Evolutionary conservation across 2,329 filamentous ascomycete genomes (phyloP), one percentile per base, ranked within the genome.

Genomic region (Sporothrix luriei): DNA sequence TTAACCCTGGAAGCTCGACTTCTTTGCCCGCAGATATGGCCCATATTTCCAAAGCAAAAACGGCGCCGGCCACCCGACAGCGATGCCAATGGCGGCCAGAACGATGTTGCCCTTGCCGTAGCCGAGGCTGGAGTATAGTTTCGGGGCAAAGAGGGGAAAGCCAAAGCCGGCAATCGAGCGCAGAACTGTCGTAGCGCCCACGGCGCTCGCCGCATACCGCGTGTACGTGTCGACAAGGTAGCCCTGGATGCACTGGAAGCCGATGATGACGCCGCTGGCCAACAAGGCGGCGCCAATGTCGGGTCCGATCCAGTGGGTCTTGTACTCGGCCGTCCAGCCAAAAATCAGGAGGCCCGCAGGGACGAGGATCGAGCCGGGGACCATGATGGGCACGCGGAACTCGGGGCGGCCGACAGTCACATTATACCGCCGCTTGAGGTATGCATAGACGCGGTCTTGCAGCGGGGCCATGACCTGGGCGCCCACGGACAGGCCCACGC

Each of bases 391-490:
- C 1, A 82, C 76, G 46, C 82, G 78, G 73, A 79, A 82, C 74
- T 83, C 82, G 14, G 82, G 82, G 2, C 76, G 75, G 3, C 80
- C 79, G 6, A 74, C 74, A 5, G 69, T 10, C 6, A 73, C 71
- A 40, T 66, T 77, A 73, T 79, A 78, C 4, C 78, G 81, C 71
- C 77, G 76, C 73, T 82, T 82, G 19, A 85, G 77, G 1, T 78
- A 74, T 0, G 78, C 78, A 74, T 83, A 83, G 59, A 83, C 78
- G 40, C 79, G 77, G 73, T 86, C 84, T 65, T 82, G 81, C 24
- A 84, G 74, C 5, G 77, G 79, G 0, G 81, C 82, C 55, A 80
- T 80, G 0, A 84, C 84, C 24, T 91, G 91, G 6, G 91, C 59
- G 26, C 73, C 72, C 7, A 73, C 38, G 1, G 68, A 29, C 43